phyloP scores from a whole-genome alignment of 116 monocot genomes.

The Posidonia oceanica region DNA sequence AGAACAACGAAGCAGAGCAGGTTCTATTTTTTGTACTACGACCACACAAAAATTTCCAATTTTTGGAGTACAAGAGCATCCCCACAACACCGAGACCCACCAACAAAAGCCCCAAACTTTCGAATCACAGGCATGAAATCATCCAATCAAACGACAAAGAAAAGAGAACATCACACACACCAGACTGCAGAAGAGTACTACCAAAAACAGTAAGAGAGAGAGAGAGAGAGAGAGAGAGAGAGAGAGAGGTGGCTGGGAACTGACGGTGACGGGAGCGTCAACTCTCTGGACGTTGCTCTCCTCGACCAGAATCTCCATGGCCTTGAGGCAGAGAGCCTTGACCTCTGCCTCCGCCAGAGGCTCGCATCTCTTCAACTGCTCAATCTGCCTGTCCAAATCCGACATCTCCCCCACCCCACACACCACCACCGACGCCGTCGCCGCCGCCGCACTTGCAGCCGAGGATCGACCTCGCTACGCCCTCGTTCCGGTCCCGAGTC shows the following conservation, averaged over 20 bases:
- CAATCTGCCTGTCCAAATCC: constrained; percentile 92
- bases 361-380: constrained; percentile 96
- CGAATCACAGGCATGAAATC: too few relatives aligned
- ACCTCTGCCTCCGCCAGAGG: constrained; percentile 85
- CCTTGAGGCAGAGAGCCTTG: constrained; percentile 88
- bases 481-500: not conserved
- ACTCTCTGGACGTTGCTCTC: constrained; percentile 97
- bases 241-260: not conserved
- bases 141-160: too few relatives aligned
- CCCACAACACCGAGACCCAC: too few relatives aligned
- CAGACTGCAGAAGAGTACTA: too few relatives aligned
- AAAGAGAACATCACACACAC: too few relatives aligned
- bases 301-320: constrained; percentile 98
- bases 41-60: too few relatives aligned
- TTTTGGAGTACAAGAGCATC: too few relatives aligned
- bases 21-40: too few relatives aligned
- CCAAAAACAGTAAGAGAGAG: not conserved
- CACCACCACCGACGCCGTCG: not conserved
- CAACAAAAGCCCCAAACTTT: too few relatives aligned
- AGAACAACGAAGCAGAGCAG: too few relatives aligned
- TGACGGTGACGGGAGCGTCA: constrained; percentile 92
- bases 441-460: not conserved
- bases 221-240: not conserved
- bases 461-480: not conserved
- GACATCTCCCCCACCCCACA: constrained; percentile 24